Percentiles rank a stretch among this genome's conserved stretches.
Conservation (phyloP, 163 green algal genomes). For the Volvox carteri region DNA sequence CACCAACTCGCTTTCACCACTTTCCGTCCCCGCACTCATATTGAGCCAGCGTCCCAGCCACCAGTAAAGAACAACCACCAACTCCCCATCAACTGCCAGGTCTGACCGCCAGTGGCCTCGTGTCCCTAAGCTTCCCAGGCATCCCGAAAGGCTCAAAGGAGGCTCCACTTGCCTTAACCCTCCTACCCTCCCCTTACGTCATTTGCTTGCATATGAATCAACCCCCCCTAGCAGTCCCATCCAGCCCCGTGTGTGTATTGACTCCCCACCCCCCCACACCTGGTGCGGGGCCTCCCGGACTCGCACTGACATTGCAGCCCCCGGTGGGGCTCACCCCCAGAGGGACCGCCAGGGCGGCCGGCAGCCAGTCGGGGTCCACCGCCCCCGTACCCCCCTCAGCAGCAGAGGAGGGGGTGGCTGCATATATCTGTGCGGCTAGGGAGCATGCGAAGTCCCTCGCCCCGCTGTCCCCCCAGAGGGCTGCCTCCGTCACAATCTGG, state of each 20-base stretch:
- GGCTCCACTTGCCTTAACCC: background rate
- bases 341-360: slow-evolving; percentile 22
- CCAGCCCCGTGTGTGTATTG: too few relatives aligned
- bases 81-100: too few relatives aligned
- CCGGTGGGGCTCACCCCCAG: slow-evolving; percentile 25
- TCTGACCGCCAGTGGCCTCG: too few relatives aligned
- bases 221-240: background rate
- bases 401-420: too few relatives aligned
- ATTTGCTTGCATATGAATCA: background rate
- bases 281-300: background rate
- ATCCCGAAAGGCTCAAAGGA: too few relatives aligned
- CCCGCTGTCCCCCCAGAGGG: slow-evolving; percentile 30
- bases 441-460: slow-evolving; percentile 7
- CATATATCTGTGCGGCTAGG: background rate
- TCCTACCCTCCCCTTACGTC: background rate
- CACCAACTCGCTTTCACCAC: too few relatives aligned
- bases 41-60: too few relatives aligned
- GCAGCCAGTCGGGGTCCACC: slow-evolving; percentile 34
- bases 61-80: too few relatives aligned
- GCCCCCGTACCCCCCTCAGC: too few relatives aligned
- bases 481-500: slow-evolving; percentile 28
- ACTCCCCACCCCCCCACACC: background rate
- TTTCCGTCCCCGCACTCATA: too few relatives aligned
- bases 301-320: background rate
- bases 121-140: too few relatives aligned